These are phyloP conservation scores for Herpetospermum pedunculosum DNA, from an alignment of 306 rosid genomes.

Conservation along the genomic window DNA sequence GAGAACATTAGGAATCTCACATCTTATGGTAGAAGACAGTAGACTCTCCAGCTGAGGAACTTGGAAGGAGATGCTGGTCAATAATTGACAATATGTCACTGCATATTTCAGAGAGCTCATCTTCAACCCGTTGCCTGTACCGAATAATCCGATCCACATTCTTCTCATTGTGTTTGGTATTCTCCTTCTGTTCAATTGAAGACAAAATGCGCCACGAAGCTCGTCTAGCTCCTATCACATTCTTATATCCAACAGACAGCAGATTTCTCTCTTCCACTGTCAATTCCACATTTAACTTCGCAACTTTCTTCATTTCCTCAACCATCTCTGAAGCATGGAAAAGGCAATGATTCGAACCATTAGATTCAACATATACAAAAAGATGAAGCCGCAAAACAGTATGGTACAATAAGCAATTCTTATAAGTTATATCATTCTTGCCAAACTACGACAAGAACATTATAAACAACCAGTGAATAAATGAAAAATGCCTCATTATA, in stretches of 20 bases:
- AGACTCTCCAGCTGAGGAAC: constrained; percentile 28
- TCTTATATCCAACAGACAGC: constrained; percentile 33
- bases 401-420: background rate
- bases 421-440: background rate
- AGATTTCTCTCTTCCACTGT: constrained; percentile 30
- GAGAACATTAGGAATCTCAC: constrained; percentile 12
- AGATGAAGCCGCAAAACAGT: background rate
- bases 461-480: background rate
- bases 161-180: constrained; percentile 21
- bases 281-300: constrained; percentile 33
- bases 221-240: constrained; percentile 33
- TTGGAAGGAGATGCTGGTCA: constrained; percentile 32
- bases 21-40: constrained; percentile 30
- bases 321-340: constrained; percentile 26
- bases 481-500: background rate
- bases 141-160: constrained; percentile 24
- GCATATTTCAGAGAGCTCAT: constrained; percentile 29
- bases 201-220: constrained; percentile 35
- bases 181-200: constrained; percentile 37
- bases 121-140: constrained; percentile 31
- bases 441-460: background rate
- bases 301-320: constrained; percentile 33
- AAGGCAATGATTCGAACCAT: background rate
- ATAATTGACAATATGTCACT: constrained; percentile 23
- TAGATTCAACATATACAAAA: background rate